phyloP scores from a whole-genome alignment of 1,284 basidiomycete species.

The Volvariella surrecta region DNA sequence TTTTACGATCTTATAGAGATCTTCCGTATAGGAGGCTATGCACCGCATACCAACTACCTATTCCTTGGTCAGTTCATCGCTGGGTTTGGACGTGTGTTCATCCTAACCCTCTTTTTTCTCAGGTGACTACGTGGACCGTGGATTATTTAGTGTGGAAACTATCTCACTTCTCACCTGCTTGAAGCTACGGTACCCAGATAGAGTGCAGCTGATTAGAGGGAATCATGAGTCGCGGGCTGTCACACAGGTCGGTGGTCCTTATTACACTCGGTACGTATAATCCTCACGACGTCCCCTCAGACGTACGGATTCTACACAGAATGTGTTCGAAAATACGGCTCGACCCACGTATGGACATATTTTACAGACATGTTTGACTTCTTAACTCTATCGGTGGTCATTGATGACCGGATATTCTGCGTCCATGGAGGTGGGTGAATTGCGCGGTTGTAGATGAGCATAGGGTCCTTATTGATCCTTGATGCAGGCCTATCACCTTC shows the following conservation, averaged over 20 bases:
- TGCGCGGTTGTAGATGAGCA: slow-evolving; percentile 4
- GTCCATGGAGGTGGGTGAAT: slow-evolving; percentile 81
- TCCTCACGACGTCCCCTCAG: slow-evolving; percentile 35
- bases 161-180: slow-evolving; percentile 96
- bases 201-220: slow-evolving; percentile 94
- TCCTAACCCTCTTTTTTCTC: slow-evolving; percentile 10
- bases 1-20: slow-evolving; percentile 99
- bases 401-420: slow-evolving; percentile 99
- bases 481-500: slow-evolving; percentile 86
- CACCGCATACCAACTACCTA: slow-evolving; percentile 95
- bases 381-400: slow-evolving; percentile 93
- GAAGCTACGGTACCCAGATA: slow-evolving; percentile 94
- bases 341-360: slow-evolving; percentile 96
- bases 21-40: slow-evolving; percentile 96
- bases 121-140: slow-evolving; percentile 98
- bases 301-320: slow-evolving; percentile 99
- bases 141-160: slow-evolving; percentile 96
- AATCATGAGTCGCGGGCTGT: slow-evolving; percentile 99
- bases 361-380: slow-evolving; percentile 99
- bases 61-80: slow-evolving; percentile 70
- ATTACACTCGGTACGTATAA: slow-evolving; percentile 16
- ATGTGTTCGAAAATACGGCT: slow-evolving; percentile 96
- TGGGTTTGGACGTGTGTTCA: slow-evolving; percentile 5
- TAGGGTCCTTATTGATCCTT: slow-evolving; percentile 9
- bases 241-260: slow-evolving; percentile 65